Base-by-base conservation (phyloP, 2,329 filamentous ascomycete genomes). In the Penicillium sclerotiorum region DNA sequence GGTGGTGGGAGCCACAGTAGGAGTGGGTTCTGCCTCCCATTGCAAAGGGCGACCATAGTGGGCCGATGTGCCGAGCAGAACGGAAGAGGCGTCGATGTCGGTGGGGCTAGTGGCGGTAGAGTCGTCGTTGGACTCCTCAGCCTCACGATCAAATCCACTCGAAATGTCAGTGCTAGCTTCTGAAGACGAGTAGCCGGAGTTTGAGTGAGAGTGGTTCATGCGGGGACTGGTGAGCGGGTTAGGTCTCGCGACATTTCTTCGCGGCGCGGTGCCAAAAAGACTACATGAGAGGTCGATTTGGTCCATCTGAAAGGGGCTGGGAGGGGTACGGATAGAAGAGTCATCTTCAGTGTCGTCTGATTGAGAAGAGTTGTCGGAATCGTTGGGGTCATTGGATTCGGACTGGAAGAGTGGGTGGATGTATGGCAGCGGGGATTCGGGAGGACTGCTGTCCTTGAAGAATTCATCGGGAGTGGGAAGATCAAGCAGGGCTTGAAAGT, bases 401-500 rank as follows among this genome's bases (percentile, higher is more conserved):
- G n/a, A n/a, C n/a, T n/a, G 25, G 9, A 17, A 36, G n/a, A 36
- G 15, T 12, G 39, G 39, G 28, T 22, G 40, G 22, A 45, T 45
- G 57, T 49, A 49, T 47, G 28, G 45, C 50, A 42, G 50, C 23
- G 48, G 54, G 51, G 47, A 62, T 18, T 9, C 11, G 8, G 33
- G 33, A 47, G 35, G 55, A n/a, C n/a, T n/a, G 49, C 12, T 23
- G 11, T 21, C n/a, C 23, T 38, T 20, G 6, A 17, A 4, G 21
- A 18, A 13, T 21, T 43, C 40, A 54, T 59, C 54, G 44, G 56
- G 54, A 47, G 39, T 23, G 49, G 61, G 49, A 53, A 57, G 59
- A 63, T 65, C 56, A 51, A 62, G 54, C 42, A 62, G 41, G 20
- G 64, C 58, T 42, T 53, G 48, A 39, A 63, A 60, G 50, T 70